Percentiles rank a stretch among this genome's conserved stretches.
These are phyloP conservation scores for Tilletiaria anomala DNA, from an alignment of 1,284 basidiomycete species.

Conservation along the genomic window DNA sequence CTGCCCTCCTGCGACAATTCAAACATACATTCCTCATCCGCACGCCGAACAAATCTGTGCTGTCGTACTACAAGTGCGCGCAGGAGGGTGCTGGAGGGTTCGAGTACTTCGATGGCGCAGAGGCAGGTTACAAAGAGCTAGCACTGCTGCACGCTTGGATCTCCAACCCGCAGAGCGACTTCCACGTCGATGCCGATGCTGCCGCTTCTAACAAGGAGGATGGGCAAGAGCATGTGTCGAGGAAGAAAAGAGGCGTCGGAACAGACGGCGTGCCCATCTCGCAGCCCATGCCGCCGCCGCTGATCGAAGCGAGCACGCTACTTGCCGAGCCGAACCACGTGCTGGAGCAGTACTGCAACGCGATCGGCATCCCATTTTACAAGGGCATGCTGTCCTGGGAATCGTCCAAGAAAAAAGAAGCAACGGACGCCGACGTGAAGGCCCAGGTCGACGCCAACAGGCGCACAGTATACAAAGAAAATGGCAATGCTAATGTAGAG, in stretches of 20 bases:
- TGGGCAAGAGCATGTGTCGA: no score
- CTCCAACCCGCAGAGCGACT: conserved; percentile 22
- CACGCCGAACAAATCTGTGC: conserved; percentile 30
- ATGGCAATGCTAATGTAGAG: background rate
- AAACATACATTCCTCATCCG: conserved; percentile 35
- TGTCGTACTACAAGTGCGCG: conserved; percentile 33
- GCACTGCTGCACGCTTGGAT: conserved; percentile 32
- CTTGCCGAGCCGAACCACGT: conserved; percentile 21
- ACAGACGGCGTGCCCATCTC: conserved; percentile 6
- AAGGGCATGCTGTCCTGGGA: conserved; percentile 31
- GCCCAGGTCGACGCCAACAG: no score
- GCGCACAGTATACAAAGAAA: no score
- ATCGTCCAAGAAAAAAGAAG: no score
- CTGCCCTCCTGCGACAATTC: conserved; percentile 24
- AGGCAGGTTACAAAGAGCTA: conserved; percentile 28
- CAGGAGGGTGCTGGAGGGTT: conserved; percentile 32
- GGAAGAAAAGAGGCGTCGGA: no score
- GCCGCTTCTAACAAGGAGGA: background rate
- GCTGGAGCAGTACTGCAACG: conserved; percentile 22
- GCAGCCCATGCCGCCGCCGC: conserved; percentile 24
- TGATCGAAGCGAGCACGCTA: conserved; percentile 23
- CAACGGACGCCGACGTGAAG: background rate
- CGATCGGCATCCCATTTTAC: conserved; percentile 26
- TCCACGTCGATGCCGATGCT: conserved; percentile 17
- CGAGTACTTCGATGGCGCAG: conserved; percentile 31